phyloP scores from a whole-genome alignment of 139 green algal genomes.

The Chlorella vulgaris region DNA sequence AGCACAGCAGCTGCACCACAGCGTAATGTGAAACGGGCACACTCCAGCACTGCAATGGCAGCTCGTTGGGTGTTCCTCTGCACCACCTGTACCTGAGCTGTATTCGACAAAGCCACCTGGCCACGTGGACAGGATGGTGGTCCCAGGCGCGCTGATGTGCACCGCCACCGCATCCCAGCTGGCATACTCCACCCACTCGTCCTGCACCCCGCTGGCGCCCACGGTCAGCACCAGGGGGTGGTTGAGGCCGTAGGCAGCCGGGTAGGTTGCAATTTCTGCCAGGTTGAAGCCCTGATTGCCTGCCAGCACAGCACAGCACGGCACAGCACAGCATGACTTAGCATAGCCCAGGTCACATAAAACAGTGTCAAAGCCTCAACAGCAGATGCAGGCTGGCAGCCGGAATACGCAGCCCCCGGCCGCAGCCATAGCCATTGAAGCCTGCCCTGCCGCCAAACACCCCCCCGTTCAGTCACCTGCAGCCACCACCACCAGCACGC shows the following conservation, averaged over 20 bases:
- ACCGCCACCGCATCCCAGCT: neutral
- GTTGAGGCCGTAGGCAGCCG: neutral
- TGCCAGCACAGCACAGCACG: neutral
- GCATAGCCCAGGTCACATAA: no score
- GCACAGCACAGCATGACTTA: no score
- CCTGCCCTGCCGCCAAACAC: neutral
- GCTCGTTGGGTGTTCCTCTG: no score
- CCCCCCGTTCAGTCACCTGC: neutral
- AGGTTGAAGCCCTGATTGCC: slow-evolving; percentile 10
- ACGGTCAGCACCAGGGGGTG: slow-evolving; percentile 13
- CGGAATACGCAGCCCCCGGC: neutral
- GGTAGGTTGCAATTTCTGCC: neutral
- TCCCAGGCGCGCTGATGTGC: slow-evolving; percentile 3
- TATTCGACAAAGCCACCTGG: slow-evolving; percentile 12
- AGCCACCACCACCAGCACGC: neutral
- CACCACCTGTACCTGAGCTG: slow-evolving; percentile 7
- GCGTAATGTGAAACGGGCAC: no score
- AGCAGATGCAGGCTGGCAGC: no score
- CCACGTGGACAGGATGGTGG: slow-evolving; percentile 21
- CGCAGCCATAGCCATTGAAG: neutral
- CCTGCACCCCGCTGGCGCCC: slow-evolving; percentile 2
- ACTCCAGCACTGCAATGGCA: no score
- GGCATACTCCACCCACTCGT: slow-evolving; percentile 11
- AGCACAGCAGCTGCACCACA: no score
- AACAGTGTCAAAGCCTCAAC: no score